Base-by-base conservation (phyloP, 139 green algal species). In the Tetraselmis striata region DNA sequence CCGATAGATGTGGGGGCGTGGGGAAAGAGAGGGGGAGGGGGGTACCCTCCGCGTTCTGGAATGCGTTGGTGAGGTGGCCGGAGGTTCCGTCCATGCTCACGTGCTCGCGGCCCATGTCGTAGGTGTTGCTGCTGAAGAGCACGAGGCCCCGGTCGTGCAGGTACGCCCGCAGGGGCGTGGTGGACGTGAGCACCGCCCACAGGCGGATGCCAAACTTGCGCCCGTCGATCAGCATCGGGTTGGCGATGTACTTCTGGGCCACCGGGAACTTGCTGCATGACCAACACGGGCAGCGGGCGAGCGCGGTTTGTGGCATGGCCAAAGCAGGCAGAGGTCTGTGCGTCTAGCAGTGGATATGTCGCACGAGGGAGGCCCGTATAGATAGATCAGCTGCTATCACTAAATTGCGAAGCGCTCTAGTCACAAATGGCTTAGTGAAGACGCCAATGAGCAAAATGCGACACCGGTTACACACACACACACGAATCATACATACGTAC, bases 141-240 rank as follows among this genome's bases (percentile, higher is more conserved):
- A 85, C 86, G 23, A 93, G 85, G 1, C 88, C 88, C 22, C 87
- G 84, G 31, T 18, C 31, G 84, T 93, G 85, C 45, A 93, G 59
- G 82, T 90, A 93, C 2, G 84, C 81, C 0, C 88, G 83, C 31
- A 92, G 82, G 23, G 90, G 90, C 22, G 23, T 23, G 2, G 83
- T 75, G n/a, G 85, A 87, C 2, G 90, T 82, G n/a, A 93, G 84
- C 31, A 90, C 32, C 81, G 86, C 90, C 88, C 88, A 93, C 75
- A 92, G 76, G 11, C 90, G 86, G 23, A 93, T 75, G n/a, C 87
- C 88, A 83, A 90, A 93, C 88, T 93, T 93, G 86, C 83, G 80
- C 1, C 84, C 81, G 0, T 83, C 59, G 1, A 93, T 76, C 27
- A 87, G 59, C 28, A 87, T 27, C 1, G 84, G 84, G 23, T 81